These are phyloP conservation scores for Claviceps paspali DNA, from an alignment of 2,329 filamentous ascomycete species.

Conservation along the genomic window DNA sequence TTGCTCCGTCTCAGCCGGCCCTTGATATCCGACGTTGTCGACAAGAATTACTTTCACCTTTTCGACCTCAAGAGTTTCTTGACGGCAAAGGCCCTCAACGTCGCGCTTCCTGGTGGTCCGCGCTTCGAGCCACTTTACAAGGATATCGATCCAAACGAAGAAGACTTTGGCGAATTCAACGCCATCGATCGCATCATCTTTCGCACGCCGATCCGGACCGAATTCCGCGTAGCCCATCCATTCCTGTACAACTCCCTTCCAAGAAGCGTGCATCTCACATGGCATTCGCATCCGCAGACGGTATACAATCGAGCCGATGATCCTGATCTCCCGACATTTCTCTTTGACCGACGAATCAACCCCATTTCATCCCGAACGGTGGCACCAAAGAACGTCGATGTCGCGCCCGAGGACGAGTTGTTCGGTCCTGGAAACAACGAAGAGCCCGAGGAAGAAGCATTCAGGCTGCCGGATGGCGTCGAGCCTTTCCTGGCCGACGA, in stretches of 20 bases:
- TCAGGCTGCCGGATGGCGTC: slow-evolving; percentile 63
- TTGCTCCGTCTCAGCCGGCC: slow-evolving; percentile 85
- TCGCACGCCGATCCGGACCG: slow-evolving; percentile 82
- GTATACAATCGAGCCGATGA: slow-evolving; percentile 85
- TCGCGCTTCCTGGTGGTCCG: slow-evolving; percentile 92
- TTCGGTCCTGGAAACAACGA: slow-evolving; percentile 69
- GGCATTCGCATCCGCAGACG: slow-evolving; percentile 86
- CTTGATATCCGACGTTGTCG: slow-evolving; percentile 77
- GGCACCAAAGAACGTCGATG: slow-evolving; percentile 80
- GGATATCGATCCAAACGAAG: slow-evolving; percentile 95
- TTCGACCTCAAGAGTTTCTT: slow-evolving; percentile 92
- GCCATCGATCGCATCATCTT: slow-evolving; percentile 99
- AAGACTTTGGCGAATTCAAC: slow-evolving; percentile 99
- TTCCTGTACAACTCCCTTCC: slow-evolving; percentile 94
- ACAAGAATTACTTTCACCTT: slow-evolving; percentile 96
- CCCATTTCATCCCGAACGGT: slow-evolving; percentile 92
- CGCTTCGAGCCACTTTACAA: slow-evolving; percentile 96
- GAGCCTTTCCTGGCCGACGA: slow-evolving; percentile 86
- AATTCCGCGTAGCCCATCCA: slow-evolving; percentile 88
- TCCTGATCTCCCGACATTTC: slow-evolving; percentile 81
- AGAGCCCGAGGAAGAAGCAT: slow-evolving; percentile 63
- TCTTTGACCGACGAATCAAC: slow-evolving; percentile 96
- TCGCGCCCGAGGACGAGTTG: slow-evolving; percentile 86
- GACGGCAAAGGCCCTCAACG: slow-evolving; percentile 91
- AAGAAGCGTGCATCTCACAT: slow-evolving; percentile 80